phyloP scores from a whole-genome alignment of 2,329 filamentous ascomycete species.

The Diaporthe sp. region DNA sequence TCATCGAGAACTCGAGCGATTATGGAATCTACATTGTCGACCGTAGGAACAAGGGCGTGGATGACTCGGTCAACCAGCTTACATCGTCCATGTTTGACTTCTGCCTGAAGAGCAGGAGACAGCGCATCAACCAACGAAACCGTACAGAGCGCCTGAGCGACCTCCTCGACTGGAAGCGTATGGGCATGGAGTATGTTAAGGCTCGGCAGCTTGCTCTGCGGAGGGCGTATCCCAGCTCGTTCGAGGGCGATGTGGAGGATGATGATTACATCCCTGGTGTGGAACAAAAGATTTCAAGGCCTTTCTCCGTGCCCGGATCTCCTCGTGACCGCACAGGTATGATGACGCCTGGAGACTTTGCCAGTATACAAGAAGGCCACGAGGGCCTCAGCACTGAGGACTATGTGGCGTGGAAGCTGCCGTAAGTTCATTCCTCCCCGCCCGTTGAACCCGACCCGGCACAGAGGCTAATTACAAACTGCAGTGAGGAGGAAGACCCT shows the following conservation, averaged over 20 bases:
- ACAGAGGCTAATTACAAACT: not conserved
- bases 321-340: slow-evolving; percentile 92
- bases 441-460: not conserved
- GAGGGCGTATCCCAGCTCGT: slow-evolving; percentile 90
- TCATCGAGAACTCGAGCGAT: slow-evolving; percentile 97
- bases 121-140: slow-evolving; percentile 99
- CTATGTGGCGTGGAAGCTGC: slow-evolving; percentile 97
- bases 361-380: slow-evolving; percentile 91
- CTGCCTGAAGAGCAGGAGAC: slow-evolving; percentile 89
- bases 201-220: slow-evolving; percentile 92
- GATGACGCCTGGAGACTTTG: slow-evolving; percentile 99
- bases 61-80: slow-evolving; percentile 97
- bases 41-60: slow-evolving; percentile 92
- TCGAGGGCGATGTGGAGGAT: slow-evolving; percentile 79
- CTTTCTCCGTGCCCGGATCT: slow-evolving; percentile 93
- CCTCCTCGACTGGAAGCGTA: slow-evolving; percentile 97
- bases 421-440: slow-evolving; percentile 75
- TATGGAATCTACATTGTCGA: slow-evolving; percentile 99
- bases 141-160: slow-evolving; percentile 95
- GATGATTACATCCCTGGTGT: slow-evolving; percentile 92
- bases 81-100: slow-evolving; percentile 95
- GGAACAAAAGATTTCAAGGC: slow-evolving; percentile 94
- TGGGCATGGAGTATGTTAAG: slow-evolving; percentile 99
- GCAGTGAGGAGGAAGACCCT: slow-evolving; percentile 91
- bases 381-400: slow-evolving; percentile 96